Evolutionary conservation across 768 basidiomycete species (phyloP), one percentile per base, ranked within the genome.

Genomic region (Tylopilus intermedius): DNA sequence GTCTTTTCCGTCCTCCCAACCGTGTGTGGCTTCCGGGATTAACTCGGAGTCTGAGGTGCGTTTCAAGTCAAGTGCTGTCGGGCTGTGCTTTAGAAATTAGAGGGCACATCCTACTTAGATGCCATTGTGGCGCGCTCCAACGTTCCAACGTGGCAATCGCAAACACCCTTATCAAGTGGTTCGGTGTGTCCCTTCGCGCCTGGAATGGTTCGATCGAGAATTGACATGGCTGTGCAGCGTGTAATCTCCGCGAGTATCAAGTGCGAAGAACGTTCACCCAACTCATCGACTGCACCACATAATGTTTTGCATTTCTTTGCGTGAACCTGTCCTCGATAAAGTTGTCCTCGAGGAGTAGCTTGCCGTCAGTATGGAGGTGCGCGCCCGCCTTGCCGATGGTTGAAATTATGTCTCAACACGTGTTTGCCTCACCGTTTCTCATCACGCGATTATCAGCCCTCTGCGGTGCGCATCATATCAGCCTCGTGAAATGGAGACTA

Each of bases 361-460:
- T 59, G 45, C 52, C 49, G 44, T 59, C 39, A 56, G 33, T 29
- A 47, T 47, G 22, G 4, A 45, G 46, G 54, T 55, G 57, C 57
- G 52, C 51, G 48, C 51, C 44, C 40, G 62, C 52, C 62, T 47
- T 29, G 47, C 27, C 5, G 43, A 48, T 18, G 7, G 38, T n/a
- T 30, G 45, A 32, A 26, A 51, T 51, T 49, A 44, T 43, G 43
- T 44, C 11, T 8, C 10, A n/a, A 65, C 69, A 69, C 69, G 65
- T 69, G 67, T 62, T 58, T 51, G 54, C 69, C 69, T 69, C 56
- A 29, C 62, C 49, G 41, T 45, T 57, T 48, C 47, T 47, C 50
- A 59, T 49, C 67, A 71, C 67, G 65, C 67, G 67, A 71, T 69
- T 69, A 69, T 69, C 67, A 60, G 48, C 65, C 65, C 59, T 33